Evolutionary conservation across 495 filamentous ascomycete genomes (phyloP).

Genomic region (Hypoxylon rickii): DNA sequence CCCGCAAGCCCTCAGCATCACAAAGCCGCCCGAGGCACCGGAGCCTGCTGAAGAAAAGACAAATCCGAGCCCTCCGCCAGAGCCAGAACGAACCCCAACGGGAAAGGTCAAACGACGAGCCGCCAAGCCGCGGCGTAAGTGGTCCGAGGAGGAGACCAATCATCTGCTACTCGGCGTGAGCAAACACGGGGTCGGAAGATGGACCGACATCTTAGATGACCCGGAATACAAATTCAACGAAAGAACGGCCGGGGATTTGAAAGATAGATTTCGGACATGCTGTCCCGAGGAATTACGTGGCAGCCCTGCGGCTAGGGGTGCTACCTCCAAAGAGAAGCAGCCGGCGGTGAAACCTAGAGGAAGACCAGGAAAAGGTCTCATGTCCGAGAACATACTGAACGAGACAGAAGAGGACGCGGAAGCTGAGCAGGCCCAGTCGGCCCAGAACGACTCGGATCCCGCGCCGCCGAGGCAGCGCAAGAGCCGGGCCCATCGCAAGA

Average conservation of each 20-base stretch:
- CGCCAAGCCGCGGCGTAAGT: constrained; percentile 62
- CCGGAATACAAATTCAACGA: constrained; percentile 74
- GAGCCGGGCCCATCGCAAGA: constrained; percentile 58
- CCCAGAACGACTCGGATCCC: constrained; percentile 33
- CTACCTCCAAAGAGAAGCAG: constrained; percentile 18
- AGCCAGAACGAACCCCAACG: constrained; percentile 36
- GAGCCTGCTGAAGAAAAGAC: constrained; percentile 36
- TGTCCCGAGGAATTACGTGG: constrained; percentile 63
- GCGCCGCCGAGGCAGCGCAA: constrained; percentile 44
- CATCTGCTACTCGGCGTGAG: constrained; percentile 75
- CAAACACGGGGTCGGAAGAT: constrained; percentile 83
- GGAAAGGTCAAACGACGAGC: constrained; percentile 48
- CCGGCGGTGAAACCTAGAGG: constrained; percentile 27
- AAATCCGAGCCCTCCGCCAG: constrained; percentile 32
- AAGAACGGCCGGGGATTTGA: constrained; percentile 78
- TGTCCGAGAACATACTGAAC: constrained; percentile 54
- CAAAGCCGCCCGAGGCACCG: constrained; percentile 37
- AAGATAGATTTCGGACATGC: constrained; percentile 82
- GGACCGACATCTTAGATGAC: constrained; percentile 83
- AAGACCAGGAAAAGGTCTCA: constrained; percentile 42
- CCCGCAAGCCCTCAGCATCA: constrained; percentile 43
- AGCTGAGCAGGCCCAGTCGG: constrained; percentile 27
- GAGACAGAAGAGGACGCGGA: constrained; percentile 42
- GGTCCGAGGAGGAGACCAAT: constrained; percentile 84
- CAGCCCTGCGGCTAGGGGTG: constrained; percentile 25